phyloP scores from a whole-genome alignment of 2,329 filamentous ascomycete species.

The Gliomastix tumulicola region DNA sequence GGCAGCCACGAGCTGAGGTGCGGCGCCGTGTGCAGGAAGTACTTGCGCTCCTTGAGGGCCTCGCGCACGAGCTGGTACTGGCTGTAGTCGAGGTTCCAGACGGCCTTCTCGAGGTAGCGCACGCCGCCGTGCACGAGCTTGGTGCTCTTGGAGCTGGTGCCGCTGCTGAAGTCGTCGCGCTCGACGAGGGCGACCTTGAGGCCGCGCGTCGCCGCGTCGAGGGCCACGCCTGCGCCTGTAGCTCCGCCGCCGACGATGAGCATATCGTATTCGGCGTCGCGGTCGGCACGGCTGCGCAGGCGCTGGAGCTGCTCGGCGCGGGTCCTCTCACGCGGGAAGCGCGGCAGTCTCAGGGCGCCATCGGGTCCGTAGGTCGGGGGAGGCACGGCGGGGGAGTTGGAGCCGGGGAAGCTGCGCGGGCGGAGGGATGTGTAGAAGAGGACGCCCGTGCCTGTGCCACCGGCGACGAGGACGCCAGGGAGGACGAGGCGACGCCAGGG shows the following conservation, averaged over 20 bases:
- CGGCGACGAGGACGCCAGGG: constrained; percentile 30
- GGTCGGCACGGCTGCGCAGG: constrained; percentile 33
- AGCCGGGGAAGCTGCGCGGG: constrained; percentile 65
- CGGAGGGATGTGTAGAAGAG: constrained; percentile 51
- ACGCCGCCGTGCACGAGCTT: constrained; percentile 75
- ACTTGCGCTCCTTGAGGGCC: constrained; percentile 66
- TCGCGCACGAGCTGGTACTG: constrained; percentile 67
- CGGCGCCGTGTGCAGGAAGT: constrained; percentile 68
- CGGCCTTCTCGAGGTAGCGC: constrained; percentile 67
- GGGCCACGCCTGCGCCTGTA: constrained; percentile 63
- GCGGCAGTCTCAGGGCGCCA: constrained; percentile 59
- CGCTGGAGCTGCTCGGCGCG: constrained; percentile 58
- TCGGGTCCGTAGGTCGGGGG: constrained; percentile 64
- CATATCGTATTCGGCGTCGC: constrained; percentile 57
- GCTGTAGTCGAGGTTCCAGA: constrained; percentile 69
- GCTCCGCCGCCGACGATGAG: constrained; percentile 66
- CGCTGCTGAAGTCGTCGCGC: constrained; percentile 66
- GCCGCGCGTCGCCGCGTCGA: constrained; percentile 65
- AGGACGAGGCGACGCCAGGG: constrained; percentile 30
- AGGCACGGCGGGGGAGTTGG: constrained; percentile 60
- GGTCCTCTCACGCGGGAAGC: constrained; percentile 56
- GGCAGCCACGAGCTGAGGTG: constrained; percentile 69
- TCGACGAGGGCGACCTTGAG: constrained; percentile 67
- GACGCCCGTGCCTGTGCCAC: constrained; percentile 36
- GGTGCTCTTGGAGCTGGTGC: constrained; percentile 69